Base-by-base conservation (phyloP, 2,329 filamentous ascomycete species). In the Eurotiales sp. region DNA sequence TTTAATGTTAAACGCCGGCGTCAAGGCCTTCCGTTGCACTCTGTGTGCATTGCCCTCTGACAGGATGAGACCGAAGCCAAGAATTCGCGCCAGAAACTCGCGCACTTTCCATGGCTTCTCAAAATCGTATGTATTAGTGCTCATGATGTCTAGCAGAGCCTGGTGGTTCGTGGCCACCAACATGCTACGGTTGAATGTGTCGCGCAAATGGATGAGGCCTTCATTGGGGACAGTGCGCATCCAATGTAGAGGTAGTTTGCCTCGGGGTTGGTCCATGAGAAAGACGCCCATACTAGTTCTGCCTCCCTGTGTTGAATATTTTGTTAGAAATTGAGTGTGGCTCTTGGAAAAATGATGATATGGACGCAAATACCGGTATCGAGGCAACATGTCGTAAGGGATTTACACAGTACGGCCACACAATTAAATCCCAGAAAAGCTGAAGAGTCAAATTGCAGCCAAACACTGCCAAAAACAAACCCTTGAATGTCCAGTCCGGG, bases 191-290 rank as follows among this genome's bases (percentile, higher is more conserved):
- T 77, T 76, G 59, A 80, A 71, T 37, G 71, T 61, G 58, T 75
- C 72, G 15, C 71, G 69, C 58, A 81, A 80, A 54, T 76, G 70
- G 34, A 83, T 72, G 4, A 83, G 64, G 1, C 80, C 80, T 44
- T 81, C 75, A 54, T 82, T 81, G 2, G 76, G 76, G 11, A 81
- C 68, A 6, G 62, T 72, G 39, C 77, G 73, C 43, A 77, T 72
- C 79, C 79, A 83, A 41, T 65, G 29, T 14, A 70, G 51, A 0
- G 64, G 64, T 1, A 57, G 51, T 3, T 57, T 58, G 8, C 68
- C 68, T 8, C 65, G 62, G 3, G 68, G 68, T 11, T 61, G 56
- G 43, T 68, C 65, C 40, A 69, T 64, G 44, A 70, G 59, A 23
- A 69, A 57, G 21, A 58, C 12, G 10, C 21, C 7, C 23, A 25